A percentile compares a stretch with the other conserved stretches of the same genome.
Evolutionary conservation across 495 filamentous ascomycete species (phyloP).

Genomic region (Penicillium canariense): DNA sequence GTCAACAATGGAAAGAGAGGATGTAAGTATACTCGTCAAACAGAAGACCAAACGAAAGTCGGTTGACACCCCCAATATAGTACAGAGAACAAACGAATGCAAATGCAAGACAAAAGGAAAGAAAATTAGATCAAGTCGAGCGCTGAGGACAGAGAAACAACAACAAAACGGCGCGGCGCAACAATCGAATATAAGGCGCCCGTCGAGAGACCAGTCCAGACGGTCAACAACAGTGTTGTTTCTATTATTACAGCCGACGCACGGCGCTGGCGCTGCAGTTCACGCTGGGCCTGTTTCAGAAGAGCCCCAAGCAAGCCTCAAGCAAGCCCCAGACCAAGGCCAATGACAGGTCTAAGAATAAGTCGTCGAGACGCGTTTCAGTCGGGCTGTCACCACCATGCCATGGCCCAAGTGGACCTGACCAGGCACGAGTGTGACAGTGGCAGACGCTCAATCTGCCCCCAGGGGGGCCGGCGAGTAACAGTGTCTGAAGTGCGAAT

Average conservation of each 20-base stretch:
- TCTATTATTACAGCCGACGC: conserved; percentile 25
- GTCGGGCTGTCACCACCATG: conserved; percentile 11
- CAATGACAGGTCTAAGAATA: conserved; percentile 30
- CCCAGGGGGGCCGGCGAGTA: background rate
- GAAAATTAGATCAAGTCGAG: background rate
- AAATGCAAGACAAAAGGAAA: conserved; percentile 22
- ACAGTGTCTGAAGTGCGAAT: background rate
- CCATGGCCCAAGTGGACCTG: conserved; percentile 10
- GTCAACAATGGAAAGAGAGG: background rate
- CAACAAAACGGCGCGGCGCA: conserved; percentile 1
- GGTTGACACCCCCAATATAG: conserved; percentile 12
- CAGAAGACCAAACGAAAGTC: conserved; percentile 14
- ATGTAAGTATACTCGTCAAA: conserved; percentile 1
- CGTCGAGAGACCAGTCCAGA: conserved; percentile 13
- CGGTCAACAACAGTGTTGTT: conserved; percentile 18
- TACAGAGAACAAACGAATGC: conserved; percentile 20
- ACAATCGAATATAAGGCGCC: conserved; percentile 4
- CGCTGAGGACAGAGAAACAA: background rate
- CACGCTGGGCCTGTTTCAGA: conserved; percentile 26
- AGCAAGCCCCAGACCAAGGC: background rate
- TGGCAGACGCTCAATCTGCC: conserved; percentile 1
- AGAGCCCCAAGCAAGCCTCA: background rate
- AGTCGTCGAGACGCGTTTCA: conserved; percentile 22
- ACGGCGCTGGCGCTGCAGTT: background rate
- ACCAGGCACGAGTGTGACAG: conserved; percentile 9